Evolutionary conservation across 2,329 filamentous ascomycete genomes (phyloP).

Genomic region (Ilyonectria sp.): DNA sequence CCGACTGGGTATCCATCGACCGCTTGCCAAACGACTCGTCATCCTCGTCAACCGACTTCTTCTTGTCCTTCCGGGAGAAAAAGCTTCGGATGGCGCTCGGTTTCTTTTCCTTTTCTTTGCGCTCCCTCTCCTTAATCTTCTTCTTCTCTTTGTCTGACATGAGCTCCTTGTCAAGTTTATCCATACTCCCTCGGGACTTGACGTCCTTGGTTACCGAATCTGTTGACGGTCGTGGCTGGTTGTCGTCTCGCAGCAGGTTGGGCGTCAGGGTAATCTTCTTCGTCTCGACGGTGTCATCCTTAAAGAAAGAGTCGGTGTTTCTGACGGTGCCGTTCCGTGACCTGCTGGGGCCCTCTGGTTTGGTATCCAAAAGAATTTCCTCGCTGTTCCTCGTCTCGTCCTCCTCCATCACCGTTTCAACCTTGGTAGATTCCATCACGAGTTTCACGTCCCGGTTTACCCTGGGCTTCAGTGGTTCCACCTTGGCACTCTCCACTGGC

Average conservation of each 20-base stretch:
- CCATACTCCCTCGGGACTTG: slow-evolving; percentile 78
- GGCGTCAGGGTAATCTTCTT: slow-evolving; percentile 98
- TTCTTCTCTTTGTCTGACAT: slow-evolving; percentile 81
- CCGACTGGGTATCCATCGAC: slow-evolving; percentile 69
- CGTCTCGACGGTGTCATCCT: slow-evolving; percentile 93
- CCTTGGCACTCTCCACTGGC: slow-evolving; percentile 68
- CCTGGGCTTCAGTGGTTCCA: slow-evolving; percentile 69
- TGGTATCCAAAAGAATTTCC: slow-evolving; percentile 75
- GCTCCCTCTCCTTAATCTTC: slow-evolving; percentile 80
- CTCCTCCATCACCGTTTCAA: slow-evolving; percentile 55
- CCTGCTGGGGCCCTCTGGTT: slow-evolving; percentile 67
- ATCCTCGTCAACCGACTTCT: slow-evolving; percentile 69
- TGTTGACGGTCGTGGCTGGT: slow-evolving; percentile 67
- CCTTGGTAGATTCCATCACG: slow-evolving; percentile 53
- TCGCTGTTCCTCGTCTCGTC: slow-evolving; percentile 69
- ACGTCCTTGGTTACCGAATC: slow-evolving; percentile 62
- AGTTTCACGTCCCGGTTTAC: slow-evolving; percentile 58
- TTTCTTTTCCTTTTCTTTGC: slow-evolving; percentile 80
- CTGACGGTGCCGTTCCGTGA: slow-evolving; percentile 89
- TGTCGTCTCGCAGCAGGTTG: slow-evolving; percentile 89
- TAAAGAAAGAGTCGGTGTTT: slow-evolving; percentile 97
- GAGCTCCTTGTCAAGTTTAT: slow-evolving; percentile 72
- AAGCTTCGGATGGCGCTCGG: slow-evolving; percentile 71
- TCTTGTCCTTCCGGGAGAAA: slow-evolving; percentile 76
- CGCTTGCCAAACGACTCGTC: slow-evolving; percentile 74